Percentiles rank a stretch among this genome's conserved stretches.
These are phyloP conservation scores for Breynia disticha DNA, from an alignment of 441 rosid genomes.

Conservation along the genomic window DNA sequence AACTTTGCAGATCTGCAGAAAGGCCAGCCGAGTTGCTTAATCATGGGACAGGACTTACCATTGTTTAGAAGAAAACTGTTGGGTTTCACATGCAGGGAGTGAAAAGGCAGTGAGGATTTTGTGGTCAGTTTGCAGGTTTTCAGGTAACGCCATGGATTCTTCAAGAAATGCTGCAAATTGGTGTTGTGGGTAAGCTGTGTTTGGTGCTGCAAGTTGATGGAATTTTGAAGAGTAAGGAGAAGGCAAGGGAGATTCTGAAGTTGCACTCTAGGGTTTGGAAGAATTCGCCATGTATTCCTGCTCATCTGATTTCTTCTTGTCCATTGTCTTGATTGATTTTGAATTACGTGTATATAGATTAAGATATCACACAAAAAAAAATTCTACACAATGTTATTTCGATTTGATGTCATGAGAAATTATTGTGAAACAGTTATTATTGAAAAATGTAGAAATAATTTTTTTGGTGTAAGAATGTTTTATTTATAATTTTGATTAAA, in stretches of 20 bases:
- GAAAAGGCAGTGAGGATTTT: constrained; percentile 36
- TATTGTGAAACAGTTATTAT: too few species aligned
- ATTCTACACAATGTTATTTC: too few species aligned
- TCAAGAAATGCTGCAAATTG: constrained; percentile 47
- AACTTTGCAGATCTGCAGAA: constrained; percentile 37
- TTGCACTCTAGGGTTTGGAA: constrained; percentile 43
- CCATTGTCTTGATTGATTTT: constrained; percentile 16
- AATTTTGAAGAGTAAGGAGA: constrained; percentile 27
- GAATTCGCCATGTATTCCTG: constrained; percentile 33
- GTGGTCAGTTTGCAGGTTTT: constrained; percentile 25
- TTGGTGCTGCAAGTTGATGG: constrained; percentile 35
- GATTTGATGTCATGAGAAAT: too few species aligned
- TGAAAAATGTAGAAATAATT: too few species aligned
- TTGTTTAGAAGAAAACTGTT: constrained; percentile 41
- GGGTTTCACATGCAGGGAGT: constrained; percentile 32
- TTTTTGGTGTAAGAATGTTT: too few species aligned
- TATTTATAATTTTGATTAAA: too few species aligned
- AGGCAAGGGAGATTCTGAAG: constrained; percentile 33
- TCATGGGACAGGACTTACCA: constrained; percentile 37
- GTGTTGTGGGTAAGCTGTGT: constrained; percentile 42
- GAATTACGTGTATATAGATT: too few species aligned
- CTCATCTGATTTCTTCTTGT: constrained; percentile 27
- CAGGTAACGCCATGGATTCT: constrained; percentile 28
- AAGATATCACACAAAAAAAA: too few species aligned
- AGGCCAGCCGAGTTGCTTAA: constrained; percentile 39